Evolutionary conservation across 805 yeast species (phyloP).

Genomic region (Suhomyces canberraensis): DNA sequence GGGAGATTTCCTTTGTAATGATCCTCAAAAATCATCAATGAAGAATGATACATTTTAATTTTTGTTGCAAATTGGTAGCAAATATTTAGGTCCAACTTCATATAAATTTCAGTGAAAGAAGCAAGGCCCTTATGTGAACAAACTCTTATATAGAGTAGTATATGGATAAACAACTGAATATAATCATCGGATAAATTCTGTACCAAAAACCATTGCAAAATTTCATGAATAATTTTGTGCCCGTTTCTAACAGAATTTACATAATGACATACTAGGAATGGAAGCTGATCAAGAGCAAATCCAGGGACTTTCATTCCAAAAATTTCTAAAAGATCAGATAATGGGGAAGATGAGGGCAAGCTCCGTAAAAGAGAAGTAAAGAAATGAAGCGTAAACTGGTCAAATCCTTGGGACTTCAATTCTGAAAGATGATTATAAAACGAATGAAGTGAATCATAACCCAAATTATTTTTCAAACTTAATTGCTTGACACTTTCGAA

Average conservation of each 20-base stretch:
- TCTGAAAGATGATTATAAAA: too few relatives aligned
- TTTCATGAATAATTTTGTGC: slow-evolving; percentile 10
- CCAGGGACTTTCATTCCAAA: slow-evolving; percentile 13
- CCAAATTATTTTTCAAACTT: too few relatives aligned
- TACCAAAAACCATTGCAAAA: slow-evolving; percentile 4
- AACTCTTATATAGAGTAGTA: neutral
- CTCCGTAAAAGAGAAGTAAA: neutral
- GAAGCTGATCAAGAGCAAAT: slow-evolving; percentile 23
- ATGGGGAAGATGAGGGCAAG: neutral
- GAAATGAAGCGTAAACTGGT: neutral
- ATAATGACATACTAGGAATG: slow-evolving; percentile 25
- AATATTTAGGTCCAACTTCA: neutral
- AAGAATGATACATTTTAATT: slow-evolving; percentile 36
- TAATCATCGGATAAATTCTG: neutral
- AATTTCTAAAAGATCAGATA: neutral
- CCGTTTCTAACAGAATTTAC: slow-evolving; percentile 12
- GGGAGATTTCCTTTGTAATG: neutral
- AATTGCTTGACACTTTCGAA: too few relatives aligned
- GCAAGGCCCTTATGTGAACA: neutral
- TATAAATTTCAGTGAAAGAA: neutral
- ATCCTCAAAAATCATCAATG: slow-evolving; percentile 51
- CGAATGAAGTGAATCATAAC: too few relatives aligned
- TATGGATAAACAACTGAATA: neutral
- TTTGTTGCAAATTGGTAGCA: slow-evolving; percentile 31
- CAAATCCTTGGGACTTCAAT: too few relatives aligned